Conservation (phyloP, 306 rosid genomes). For the Dalbergia oliveri region DNA sequence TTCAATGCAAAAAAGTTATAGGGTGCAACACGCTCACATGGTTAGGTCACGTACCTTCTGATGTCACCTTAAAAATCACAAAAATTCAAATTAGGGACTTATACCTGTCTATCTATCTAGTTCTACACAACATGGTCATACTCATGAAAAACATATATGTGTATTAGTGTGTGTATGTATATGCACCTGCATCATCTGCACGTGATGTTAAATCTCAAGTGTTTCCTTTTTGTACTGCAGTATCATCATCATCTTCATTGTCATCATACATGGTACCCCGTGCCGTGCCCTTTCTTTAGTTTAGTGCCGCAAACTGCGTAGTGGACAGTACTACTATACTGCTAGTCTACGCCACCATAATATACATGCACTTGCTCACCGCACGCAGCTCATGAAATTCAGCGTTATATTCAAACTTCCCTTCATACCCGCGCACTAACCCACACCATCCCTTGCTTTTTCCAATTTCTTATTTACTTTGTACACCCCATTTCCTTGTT, state of each 20-base stretch:
- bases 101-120: not conserved
- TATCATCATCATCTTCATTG: slow-evolving; percentile 25
- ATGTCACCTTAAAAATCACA: slow-evolving; percentile 56
- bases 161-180: too few species aligned
- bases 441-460: slow-evolving; percentile 52
- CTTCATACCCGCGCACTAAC: slow-evolving; percentile 93
- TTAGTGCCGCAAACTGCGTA: slow-evolving; percentile 32
- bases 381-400: slow-evolving; percentile 72
- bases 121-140: not conserved
- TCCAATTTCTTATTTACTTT: slow-evolving; percentile 26
- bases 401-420: slow-evolving; percentile 89
- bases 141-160: not conserved
- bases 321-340: slow-evolving; percentile 35
- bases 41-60: slow-evolving; percentile 77
- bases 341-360: slow-evolving; percentile 49
- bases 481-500: not conserved
- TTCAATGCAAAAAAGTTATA: slow-evolving; percentile 44
- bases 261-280: slow-evolving; percentile 20
- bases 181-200: too few species aligned
- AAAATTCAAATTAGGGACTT: slow-evolving; percentile 57
- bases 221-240: slow-evolving; percentile 9
- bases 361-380: not conserved
- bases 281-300: not conserved
- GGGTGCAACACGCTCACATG: slow-evolving; percentile 41
- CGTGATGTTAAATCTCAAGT: not conserved